Evolutionary conservation across 306 rosid species (phyloP), one percentile per base, ranked within the genome.

Genomic region (Cucumis sativus): DNA sequence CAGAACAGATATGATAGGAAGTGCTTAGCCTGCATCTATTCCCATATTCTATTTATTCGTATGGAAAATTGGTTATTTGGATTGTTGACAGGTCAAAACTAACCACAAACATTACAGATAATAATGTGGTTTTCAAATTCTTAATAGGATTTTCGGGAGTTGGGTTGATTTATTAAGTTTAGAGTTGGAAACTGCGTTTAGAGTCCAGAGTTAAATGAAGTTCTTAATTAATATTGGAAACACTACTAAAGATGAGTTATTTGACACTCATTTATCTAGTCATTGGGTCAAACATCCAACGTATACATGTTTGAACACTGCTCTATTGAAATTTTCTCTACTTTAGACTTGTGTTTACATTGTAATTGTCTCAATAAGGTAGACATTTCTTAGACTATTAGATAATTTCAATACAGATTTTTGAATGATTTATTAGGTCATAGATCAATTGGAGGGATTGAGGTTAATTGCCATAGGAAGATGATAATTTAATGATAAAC

Each of bases 1-100:
- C 37, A 20, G 74, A 52, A 20, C 37, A 20, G 74, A 52, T 43
- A 41, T 68, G 54, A 69, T 47, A 41, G 76, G 17, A 23, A 70
- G 43, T 71, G 76, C 76, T 23, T 14, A 16, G 76, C 76, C 76
- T 71, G 76, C 60, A 70, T 23, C 35, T 70, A 40, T 64, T 64
- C 54, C 52, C 54, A 66, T 67, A n/a, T 18, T 67, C 74, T 41
- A 41, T 45, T 45, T 15, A 41, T 6, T 45, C 58, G 23, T 6
- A 41, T 40, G 75, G 20, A 47, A 12, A 69, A 11, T 23, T 69
- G 37, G 56, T 10, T 43, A 43, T 10, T 43, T 43, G 10, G 49
- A 43, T 43, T 8, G 9, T 43, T 43, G 13, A 43, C 49, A 10
- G 10, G 49, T 43, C 49, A 43, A 43, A 33, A 33, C 37, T 33